Conservation (phyloP, 106 monocot genomes). For the Allium fistulosum region DNA sequence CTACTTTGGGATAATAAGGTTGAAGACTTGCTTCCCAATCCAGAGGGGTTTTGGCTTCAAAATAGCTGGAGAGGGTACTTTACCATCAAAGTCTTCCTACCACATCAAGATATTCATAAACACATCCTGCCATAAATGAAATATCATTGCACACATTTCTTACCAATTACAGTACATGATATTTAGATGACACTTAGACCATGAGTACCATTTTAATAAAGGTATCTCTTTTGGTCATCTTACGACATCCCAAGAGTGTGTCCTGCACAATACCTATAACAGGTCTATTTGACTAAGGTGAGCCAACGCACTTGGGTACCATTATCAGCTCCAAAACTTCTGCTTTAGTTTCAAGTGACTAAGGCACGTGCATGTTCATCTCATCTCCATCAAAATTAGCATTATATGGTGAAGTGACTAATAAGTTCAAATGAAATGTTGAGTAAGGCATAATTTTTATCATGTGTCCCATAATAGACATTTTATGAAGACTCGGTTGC, state of each 20-base stretch:
- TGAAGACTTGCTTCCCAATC: constrained; percentile 98
- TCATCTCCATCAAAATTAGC: constrained; percentile 99
- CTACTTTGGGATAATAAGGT: constrained; percentile 96
- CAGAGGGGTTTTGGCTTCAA: constrained; percentile 88
- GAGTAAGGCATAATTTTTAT: constrained; percentile 99
- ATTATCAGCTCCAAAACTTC: constrained; percentile 97
- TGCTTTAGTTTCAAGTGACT: constrained; percentile 95
- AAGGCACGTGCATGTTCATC: constrained; percentile 99
- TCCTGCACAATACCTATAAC: constrained; percentile 99
- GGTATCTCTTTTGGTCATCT: constrained; percentile 97
- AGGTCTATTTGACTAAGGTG: constrained; percentile 93
- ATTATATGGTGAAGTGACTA: constrained; percentile 96
- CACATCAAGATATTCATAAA: constrained; percentile 99
- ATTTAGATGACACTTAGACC: background rate
- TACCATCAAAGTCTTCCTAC: constrained; percentile 99
- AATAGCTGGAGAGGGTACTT: constrained; percentile 90
- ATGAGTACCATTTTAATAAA: constrained; percentile 81
- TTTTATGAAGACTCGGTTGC: constrained; percentile 98
- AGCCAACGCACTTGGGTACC: constrained; percentile 98
- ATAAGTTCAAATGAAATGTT: constrained; percentile 93
- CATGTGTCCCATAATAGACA: constrained; percentile 98
- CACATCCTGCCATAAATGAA: constrained; percentile 64
- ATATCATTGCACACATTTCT: background rate
- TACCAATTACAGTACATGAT: background rate
- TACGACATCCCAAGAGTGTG: constrained; percentile 85